Conservation (phyloP, 495 filamentous ascomycete species). For the Physcia stellaris region DNA sequence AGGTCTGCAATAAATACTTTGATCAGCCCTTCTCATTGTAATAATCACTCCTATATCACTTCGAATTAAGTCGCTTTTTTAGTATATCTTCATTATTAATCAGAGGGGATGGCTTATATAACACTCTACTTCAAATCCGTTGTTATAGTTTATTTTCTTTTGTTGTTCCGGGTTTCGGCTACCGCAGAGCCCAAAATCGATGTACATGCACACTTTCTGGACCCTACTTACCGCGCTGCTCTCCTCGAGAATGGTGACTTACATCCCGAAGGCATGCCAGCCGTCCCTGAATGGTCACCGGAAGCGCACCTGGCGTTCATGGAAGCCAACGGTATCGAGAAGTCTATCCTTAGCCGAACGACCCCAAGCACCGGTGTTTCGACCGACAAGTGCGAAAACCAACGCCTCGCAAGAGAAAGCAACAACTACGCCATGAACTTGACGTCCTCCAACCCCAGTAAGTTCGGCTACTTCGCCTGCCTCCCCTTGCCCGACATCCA, state of each 20-base stretch:
- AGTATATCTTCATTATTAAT: too few species aligned
- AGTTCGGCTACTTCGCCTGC: slow-evolving; percentile 36
- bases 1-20: too few species aligned
- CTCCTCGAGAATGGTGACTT: slow-evolving; percentile 21
- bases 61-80: too few species aligned
- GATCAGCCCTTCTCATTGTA: too few species aligned
- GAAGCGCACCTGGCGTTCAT: slow-evolving; percentile 33
- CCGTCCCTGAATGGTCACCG: slow-evolving; percentile 31
- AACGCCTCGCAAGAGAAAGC: slow-evolving; percentile 18
- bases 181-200: slow-evolving; percentile 5
- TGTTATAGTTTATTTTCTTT: too few species aligned
- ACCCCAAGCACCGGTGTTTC: slow-evolving; percentile 35
- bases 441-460: slow-evolving; percentile 20
- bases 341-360: slow-evolving; percentile 37
- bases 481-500: slow-evolving; percentile 34
- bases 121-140: too few species aligned
- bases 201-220: slow-evolving; percentile 4
- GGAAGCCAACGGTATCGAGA: slow-evolving; percentile 28
- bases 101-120: too few species aligned
- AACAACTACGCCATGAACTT: slow-evolving; percentile 30
- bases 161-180: too few species aligned
- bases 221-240: slow-evolving; percentile 18
- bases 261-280: slow-evolving; percentile 35
- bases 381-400: slow-evolving; percentile 19
- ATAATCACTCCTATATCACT: too few species aligned